phyloP scores from a whole-genome alignment of 257 asterid species.

The Marsdenia floribunda region DNA sequence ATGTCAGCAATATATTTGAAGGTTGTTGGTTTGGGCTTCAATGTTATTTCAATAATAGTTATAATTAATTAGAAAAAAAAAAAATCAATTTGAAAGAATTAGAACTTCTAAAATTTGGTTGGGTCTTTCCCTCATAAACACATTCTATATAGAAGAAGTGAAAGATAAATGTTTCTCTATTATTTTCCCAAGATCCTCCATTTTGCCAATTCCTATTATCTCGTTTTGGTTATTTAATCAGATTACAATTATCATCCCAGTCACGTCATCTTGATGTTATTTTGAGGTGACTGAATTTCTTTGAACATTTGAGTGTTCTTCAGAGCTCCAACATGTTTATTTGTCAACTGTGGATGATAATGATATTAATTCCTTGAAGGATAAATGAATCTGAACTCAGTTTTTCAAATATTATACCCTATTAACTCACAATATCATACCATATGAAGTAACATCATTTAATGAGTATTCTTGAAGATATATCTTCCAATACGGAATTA shows the following conservation, averaged over 20 bases:
- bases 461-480: background rate
- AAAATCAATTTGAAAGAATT: background rate
- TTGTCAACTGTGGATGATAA: background rate
- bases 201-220: background rate
- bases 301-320: background rate
- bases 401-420: background rate
- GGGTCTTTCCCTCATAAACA: background rate
- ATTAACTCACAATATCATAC: background rate
- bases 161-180: background rate
- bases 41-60: background rate
- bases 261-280: background rate
- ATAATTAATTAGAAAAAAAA: background rate
- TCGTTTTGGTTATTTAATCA: background rate
- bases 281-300: background rate
- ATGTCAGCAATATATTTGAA: background rate
- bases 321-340: background rate
- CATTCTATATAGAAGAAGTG: background rate
- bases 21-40: background rate
- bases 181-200: background rate
- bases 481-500: background rate
- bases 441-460: background rate
- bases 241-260: background rate
- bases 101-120: background rate
- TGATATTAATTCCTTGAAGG: background rate
- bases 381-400: background rate